phyloP scores from a whole-genome alignment of 306 rosid genomes.

The Hippophae gyantsensis region DNA sequence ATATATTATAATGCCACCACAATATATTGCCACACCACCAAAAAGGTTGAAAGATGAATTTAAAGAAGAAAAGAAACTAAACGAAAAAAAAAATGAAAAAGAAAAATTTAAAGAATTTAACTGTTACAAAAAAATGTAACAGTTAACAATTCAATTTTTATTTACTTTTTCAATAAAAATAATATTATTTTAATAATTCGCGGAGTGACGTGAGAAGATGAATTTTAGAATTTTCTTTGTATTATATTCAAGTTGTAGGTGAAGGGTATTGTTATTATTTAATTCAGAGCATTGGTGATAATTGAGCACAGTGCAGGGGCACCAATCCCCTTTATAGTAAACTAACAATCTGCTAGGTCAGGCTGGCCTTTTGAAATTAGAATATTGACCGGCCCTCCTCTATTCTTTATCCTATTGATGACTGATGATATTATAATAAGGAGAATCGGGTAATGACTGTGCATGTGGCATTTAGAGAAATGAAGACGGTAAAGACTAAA shows the following conservation, averaged over 20 bases:
- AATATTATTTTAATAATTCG: too few species aligned
- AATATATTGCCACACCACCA: too few species aligned
- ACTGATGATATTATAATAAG: conserved; percentile 1
- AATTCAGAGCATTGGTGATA: not conserved
- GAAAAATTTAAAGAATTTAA: too few species aligned
- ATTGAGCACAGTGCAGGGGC: not conserved
- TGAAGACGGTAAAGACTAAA: conserved; percentile 4
- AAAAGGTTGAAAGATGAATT: too few species aligned
- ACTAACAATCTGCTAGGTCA: conserved; percentile 15
- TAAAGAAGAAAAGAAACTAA: too few species aligned
- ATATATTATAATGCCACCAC: too few species aligned
- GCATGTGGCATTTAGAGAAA: conserved; percentile 10
- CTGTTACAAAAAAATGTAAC: too few species aligned
- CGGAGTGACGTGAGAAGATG: too few species aligned
- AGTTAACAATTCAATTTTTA: too few species aligned
- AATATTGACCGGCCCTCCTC: not conserved
- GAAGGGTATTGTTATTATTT: not conserved
- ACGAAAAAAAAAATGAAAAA: too few species aligned
- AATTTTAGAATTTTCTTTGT: not conserved
- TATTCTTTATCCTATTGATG: not conserved
- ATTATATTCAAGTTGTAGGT: not conserved
- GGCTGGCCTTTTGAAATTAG: conserved; percentile 16
- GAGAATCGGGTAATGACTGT: conserved; percentile 16
- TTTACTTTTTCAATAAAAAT: too few species aligned
- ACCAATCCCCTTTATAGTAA: conserved; percentile 8